Conservation (phyloP, 176 grass and related monocot species). For the Thalia dealbata region DNA sequence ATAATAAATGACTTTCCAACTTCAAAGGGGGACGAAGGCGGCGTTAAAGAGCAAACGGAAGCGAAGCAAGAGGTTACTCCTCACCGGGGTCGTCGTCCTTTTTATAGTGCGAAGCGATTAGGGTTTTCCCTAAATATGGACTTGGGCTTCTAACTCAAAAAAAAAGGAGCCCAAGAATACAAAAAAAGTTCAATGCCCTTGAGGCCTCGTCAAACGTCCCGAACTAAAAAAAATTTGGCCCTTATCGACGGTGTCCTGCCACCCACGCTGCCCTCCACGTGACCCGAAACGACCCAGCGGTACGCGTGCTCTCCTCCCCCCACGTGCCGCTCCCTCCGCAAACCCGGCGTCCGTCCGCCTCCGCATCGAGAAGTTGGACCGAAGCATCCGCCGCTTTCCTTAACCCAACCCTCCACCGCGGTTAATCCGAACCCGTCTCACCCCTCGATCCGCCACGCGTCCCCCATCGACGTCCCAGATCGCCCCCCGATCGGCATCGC, state of each 20-base stretch:
- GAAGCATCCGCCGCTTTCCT: neutral
- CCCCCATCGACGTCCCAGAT: neutral
- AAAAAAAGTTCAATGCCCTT: too few relatives aligned
- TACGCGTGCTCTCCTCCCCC: too few relatives aligned
- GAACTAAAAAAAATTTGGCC: too few relatives aligned
- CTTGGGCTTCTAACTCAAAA: neutral
- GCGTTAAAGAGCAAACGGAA: too few relatives aligned
- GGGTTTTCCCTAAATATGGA: neutral
- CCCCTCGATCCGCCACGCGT: neutral
- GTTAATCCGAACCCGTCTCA: too few relatives aligned
- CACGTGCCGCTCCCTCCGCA: neutral
- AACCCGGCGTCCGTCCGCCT: neutral
- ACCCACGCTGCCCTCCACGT: neutral
- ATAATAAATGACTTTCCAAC: too few relatives aligned
- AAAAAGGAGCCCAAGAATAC: too few relatives aligned
- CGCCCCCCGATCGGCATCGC: neutral
- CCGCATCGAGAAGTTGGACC: neutral
- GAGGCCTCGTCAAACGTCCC: too few relatives aligned
- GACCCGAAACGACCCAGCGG: neutral
- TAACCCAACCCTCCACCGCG: neutral
- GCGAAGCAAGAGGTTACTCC: too few relatives aligned
- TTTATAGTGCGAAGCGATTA: neutral
- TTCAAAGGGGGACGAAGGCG: too few relatives aligned
- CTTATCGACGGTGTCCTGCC: neutral
- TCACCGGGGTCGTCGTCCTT: too few relatives aligned